These are phyloP conservation scores for Nakaseomyces kungkrabaensis DNA, from an alignment of 1,139 yeast species.

Conservation along the genomic window DNA sequence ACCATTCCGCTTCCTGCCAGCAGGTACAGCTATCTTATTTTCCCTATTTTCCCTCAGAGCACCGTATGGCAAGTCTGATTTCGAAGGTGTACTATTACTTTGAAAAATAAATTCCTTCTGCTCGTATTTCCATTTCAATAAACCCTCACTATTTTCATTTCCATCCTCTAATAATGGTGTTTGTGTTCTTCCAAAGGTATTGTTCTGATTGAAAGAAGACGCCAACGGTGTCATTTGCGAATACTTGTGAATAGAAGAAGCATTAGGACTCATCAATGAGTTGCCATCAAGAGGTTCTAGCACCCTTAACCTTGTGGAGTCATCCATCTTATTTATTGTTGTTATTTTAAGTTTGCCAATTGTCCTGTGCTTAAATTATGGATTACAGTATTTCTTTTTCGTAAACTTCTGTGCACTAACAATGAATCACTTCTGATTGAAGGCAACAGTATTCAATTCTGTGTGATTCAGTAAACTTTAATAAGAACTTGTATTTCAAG, in stretches of 20 bases:
- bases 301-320: slow-evolving; percentile 14
- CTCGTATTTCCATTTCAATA: slow-evolving; percentile 22
- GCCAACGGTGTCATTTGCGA: slow-evolving; percentile 6
- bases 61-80: slow-evolving; percentile 1
- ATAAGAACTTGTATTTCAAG: too few species aligned
- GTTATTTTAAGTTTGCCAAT: too few species aligned
- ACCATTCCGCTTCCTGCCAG: slow-evolving; percentile 16
- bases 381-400: too few species aligned
- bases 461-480: too few species aligned
- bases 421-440: too few species aligned
- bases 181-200: background rate
- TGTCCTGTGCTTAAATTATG: too few species aligned
- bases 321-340: slow-evolving; percentile 8
- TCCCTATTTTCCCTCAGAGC: slow-evolving; percentile 1
- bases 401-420: too few species aligned
- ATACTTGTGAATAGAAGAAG: slow-evolving; percentile 14
- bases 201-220: background rate
- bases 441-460: too few species aligned
- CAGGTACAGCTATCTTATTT: slow-evolving; percentile 8
- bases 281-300: slow-evolving; percentile 23
- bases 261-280: slow-evolving; percentile 9
- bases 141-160: slow-evolving; percentile 8
- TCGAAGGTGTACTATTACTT: slow-evolving; percentile 26
- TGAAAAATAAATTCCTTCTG: slow-evolving; percentile 23
- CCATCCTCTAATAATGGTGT: slow-evolving; percentile 7